Base-by-base conservation (phyloP, 805 yeast species). In the Metschnikowia sp. region DNA sequence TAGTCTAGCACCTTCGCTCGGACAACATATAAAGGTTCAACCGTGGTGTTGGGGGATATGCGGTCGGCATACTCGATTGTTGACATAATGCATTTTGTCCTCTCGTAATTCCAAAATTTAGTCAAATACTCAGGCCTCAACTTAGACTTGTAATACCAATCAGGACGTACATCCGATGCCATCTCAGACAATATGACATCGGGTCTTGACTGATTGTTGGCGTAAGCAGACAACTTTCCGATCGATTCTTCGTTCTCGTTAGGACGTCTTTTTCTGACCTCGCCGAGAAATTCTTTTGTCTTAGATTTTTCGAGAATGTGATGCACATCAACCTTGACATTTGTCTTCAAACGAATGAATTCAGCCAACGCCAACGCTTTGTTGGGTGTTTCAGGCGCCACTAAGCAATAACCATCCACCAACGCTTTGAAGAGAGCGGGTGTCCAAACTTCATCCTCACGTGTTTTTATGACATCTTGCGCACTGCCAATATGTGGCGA, bases 51-150 rank as follows among this genome's bases (percentile, higher is more conserved):
- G 3, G 42, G 29, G 8, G 47, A 44, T 7, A 52, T 34, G 8
- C 33, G 32, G 30, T 45, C 44, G 3, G 55, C 43, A 42, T 44
- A 58, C 37, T 57, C 62, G 4, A 60, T 46, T 5, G 63, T 56
- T 4, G 59, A 47, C 32, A 51, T 28, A 11, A 60, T 44, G 18
- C 54, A 45, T 47, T 55, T 59, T 37, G 53, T 49, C 44, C 44
- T 51, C 4, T 45, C 51, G 33, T 54, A 53, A 10, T 53, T 51
- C 64, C 64, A 60, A 35, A 50, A 43, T 8, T 41, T 42, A 7
- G 55, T 47, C 42, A 48, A 43, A n/a, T 36, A 42, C 15, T 39
- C 32, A 13, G 32, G 42, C 31, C 28, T 48, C 29, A 58, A 46
- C 15, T 45, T 45, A 15, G 19, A 30, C n/a, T 38, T 37, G 34